Evolutionary conservation across 768 basidiomycete genomes (phyloP), one percentile per base, ranked within the genome.

Genomic region (Fomitopsis serialis): DNA sequence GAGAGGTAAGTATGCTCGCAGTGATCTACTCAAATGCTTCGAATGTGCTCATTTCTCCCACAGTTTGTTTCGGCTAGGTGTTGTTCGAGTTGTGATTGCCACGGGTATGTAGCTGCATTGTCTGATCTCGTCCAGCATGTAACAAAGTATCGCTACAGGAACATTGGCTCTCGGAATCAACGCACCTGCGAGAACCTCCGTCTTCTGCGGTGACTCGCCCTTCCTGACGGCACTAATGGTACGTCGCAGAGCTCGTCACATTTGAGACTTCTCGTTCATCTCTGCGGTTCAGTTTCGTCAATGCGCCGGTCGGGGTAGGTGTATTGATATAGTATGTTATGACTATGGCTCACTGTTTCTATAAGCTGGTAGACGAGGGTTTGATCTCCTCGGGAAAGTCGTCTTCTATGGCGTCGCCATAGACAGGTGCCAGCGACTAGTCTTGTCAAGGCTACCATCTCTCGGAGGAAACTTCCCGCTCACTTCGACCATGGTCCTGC

Each of bases 111-210:
- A 2, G 47, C 29, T n/a, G n/a, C 13, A 45, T 8, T 27, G 23
- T 47, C 29, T 17, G 24, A 50, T 23, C 21, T 46, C 7, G n/a
- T 21, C 11, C 44, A 32, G 35, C 50, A 36, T 23, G 21, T 59
- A 13, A 9, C 15, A 34, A 24, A 36, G 22, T 1, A 44, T 27
- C 11, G 44, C n/a, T n/a, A 35, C 46, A 82, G 82, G 81, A 1
- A 87, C 85, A 5, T 70, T 88, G 51, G 86, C 87, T 1, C 70
- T 89, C 13, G 87, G 87, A 53, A 89, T 89, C 60, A 89, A 89
- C 60, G 85, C 85, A 0, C 87, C 87, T 0, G 75, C 84, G 0
- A 85, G 79, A 59, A 84, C 87, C 0, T 73, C 79, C 1, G 74
- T 84, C 6, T 87, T 87, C 59, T 79, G 76, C 50, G 80, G 79